These are phyloP conservation scores for Perkinsus marinus DNA, from an alignment of 169 alveolate species.

Conservation along the genomic window DNA sequence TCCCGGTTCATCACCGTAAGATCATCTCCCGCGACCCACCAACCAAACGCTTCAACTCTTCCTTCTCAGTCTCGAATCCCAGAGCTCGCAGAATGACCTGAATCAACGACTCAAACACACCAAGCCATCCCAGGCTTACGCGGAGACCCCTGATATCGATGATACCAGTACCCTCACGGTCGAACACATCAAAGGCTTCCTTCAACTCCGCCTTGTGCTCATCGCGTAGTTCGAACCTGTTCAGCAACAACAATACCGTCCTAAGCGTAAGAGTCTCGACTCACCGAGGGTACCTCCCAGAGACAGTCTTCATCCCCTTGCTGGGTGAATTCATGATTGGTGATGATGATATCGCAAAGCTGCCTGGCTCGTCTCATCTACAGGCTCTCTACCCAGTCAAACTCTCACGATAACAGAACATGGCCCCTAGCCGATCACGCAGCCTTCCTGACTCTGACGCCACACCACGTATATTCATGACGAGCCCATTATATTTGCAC, in stretches of 20 bases:
- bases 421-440: no score
- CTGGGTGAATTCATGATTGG: background rate
- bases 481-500: no score
- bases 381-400: no score
- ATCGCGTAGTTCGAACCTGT: conserved; percentile 38
- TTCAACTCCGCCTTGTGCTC: conserved; percentile 84
- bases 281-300: background rate
- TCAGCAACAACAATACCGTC: background rate
- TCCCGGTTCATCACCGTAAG: background rate
- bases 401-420: no score
- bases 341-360: no score
- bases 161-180: conserved; percentile 76
- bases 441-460: no score
- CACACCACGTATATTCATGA: no score
- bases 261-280: background rate
- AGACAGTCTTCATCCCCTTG: background rate
- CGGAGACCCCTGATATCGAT: conserved; percentile 82
- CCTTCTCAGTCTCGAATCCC: conserved; percentile 69
- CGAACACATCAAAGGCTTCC: conserved; percentile 89
- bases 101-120: conserved; percentile 32
- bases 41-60: conserved; percentile 51
- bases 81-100: conserved; percentile 57
- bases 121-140: conserved; percentile 78
- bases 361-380: no score
- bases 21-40: background rate